Base-by-base conservation (phyloP, 371 early-diverging fungal species). In the Syncephalastrum racemosum region DNA sequence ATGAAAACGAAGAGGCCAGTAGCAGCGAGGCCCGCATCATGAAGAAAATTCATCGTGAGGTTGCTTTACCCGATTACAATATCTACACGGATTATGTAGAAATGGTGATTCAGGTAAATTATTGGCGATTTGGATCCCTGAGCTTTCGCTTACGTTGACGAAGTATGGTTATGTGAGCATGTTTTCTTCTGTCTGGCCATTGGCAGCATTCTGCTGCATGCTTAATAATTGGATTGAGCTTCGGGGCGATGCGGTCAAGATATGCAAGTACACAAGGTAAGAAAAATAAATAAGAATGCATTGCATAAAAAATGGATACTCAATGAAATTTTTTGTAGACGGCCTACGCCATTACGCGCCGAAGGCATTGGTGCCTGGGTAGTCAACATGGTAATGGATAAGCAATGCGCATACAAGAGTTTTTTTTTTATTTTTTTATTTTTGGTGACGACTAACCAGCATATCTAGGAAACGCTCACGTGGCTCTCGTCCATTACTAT, bases 351-450 rank as follows among this genome's bases (percentile, higher is more conserved):
- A 6, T 46, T 63, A 7, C 81, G 94, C 15, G 86, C 88, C 15
- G 93, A 94, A 58, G 82, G 87, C 43, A 90, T 92, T 59, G 93
- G 92, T 25, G 91, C 93, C 25, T 95, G 96, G 96, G 56, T 90
- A 31, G 79, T 80, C 27, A 88, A 87, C 50, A 65, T 93, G 69
- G 80, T 82, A 64, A 58, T 31, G 10, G 59, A 40, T 41, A n/a
- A 41, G 20, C 12, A 36, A 31, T 39, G 15, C 22, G 12, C 8
- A 46, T 46, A 20, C 19, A 19, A 44, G 45, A 8, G 24, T 45
- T 50, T 54, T 20, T 47, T 51, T 50, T 50, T 53, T 19, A 10
- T 31, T 18, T 52, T n/a, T n/a, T n/a, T n/a, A n/a, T n/a, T n/a
- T n/a, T 10, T 1, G 36, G 36, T 31, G 0, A 10, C 36, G 36